These are phyloP conservation scores for Blastobotrys buckinghamii DNA, from an alignment of 1,139 yeast genomes.

Conservation along the genomic window DNA sequence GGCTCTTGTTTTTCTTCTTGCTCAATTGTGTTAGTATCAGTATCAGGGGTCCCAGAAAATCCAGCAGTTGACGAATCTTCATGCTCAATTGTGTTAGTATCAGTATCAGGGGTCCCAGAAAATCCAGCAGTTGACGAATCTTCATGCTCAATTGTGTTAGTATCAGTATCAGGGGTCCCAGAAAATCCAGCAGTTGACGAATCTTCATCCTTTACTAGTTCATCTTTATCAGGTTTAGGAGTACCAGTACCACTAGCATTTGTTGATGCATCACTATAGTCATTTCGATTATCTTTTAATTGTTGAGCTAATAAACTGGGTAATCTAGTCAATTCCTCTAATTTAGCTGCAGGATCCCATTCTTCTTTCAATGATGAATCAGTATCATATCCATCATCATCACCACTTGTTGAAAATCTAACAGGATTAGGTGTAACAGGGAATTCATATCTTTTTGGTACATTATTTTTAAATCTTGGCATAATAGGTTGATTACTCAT, in stretches of 20 bases:
- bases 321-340: conserved; percentile 23
- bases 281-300: not conserved
- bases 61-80: too few relatives aligned
- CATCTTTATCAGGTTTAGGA: not conserved
- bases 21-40: not conserved
- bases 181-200: too few relatives aligned
- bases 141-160: not conserved
- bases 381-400: conserved; percentile 7
- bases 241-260: not conserved
- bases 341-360: conserved; percentile 25
- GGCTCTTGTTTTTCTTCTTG: not conserved
- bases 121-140: too few relatives aligned
- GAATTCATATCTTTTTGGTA: conserved; percentile 7
- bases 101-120: too few relatives aligned
- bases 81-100: not conserved
- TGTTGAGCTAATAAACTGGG: conserved; percentile 21
- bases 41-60: too few relatives aligned
- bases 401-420: not conserved
- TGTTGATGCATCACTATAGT: too few relatives aligned
- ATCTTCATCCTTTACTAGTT: too few relatives aligned
- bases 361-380: conserved; percentile 10
- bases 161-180: not conserved
- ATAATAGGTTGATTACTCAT: not conserved
- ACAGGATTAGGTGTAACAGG: conserved; percentile 15
- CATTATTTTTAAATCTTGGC: not conserved